phyloP scores from a whole-genome alignment of 352 stramenopile species.

The Phytophthora kernoviae region DNA sequence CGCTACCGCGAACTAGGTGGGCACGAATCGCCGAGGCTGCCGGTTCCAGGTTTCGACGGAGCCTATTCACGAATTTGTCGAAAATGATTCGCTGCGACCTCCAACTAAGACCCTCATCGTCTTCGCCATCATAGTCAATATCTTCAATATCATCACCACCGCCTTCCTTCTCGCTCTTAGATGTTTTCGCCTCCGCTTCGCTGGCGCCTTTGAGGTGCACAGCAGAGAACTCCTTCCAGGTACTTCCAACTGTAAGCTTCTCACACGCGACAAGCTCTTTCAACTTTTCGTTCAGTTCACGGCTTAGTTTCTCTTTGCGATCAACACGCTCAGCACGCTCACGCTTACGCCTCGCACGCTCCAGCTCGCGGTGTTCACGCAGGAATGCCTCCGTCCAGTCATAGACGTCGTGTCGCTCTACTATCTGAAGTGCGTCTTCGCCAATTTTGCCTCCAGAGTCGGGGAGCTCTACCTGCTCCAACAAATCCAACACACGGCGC shows the following conservation, averaged over 20 bases:
- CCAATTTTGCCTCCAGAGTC: slow-evolving; percentile 21
- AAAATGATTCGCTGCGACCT: slow-evolving; percentile 53
- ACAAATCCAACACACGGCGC: slow-evolving; percentile 43
- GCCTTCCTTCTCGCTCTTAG: slow-evolving; percentile 15
- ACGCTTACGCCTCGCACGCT: slow-evolving; percentile 48
- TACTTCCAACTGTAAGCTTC: slow-evolving; percentile 31
- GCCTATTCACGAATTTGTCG: slow-evolving; percentile 51
- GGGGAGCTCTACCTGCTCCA: slow-evolving; percentile 39
- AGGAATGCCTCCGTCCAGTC: slow-evolving; percentile 64
- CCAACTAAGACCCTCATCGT: slow-evolving; percentile 41
- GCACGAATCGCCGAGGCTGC: slow-evolving; percentile 25
- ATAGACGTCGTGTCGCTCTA: slow-evolving; percentile 67
- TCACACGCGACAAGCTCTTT: slow-evolving; percentile 16
- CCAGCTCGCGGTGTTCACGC: slow-evolving; percentile 46
- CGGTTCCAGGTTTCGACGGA: slow-evolving; percentile 42
- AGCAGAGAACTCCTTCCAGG: slow-evolving; percentile 32
- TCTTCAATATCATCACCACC: slow-evolving; percentile 9
- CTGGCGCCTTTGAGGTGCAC: slow-evolving; percentile 16
- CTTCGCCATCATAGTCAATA: slow-evolving; percentile 11
- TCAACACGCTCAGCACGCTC: slow-evolving; percentile 53
- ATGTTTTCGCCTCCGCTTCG: slow-evolving; percentile 14
- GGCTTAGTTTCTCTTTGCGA: slow-evolving; percentile 37
- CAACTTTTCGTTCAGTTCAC: slow-evolving; percentile 37
- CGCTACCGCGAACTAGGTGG: slow-evolving; percentile 36
- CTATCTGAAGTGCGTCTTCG: slow-evolving; percentile 29